These are phyloP conservation scores for Lathyrus aphaca DNA, from an alignment of 306 rosid species.

Conservation along the genomic window DNA sequence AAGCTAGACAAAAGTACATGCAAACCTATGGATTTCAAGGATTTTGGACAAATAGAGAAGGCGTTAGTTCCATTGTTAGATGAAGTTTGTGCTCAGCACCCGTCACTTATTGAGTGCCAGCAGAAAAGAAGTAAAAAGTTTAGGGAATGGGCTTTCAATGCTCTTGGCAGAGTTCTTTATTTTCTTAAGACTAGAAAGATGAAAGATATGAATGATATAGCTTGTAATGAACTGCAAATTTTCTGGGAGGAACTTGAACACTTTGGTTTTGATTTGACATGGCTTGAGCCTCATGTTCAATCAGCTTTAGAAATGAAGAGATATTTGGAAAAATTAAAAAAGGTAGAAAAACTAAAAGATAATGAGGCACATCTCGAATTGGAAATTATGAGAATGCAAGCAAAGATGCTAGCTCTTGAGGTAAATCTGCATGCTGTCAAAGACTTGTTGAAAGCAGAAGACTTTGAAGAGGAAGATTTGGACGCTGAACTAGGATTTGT, in stretches of 20 bases:
- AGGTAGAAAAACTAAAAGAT: neutral
- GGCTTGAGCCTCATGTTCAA: conserved; percentile 44
- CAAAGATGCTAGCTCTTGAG: conserved; percentile 10
- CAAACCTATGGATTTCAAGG: conserved; percentile 20
- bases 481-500: conserved; percentile 41
- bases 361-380: conserved; percentile 24
- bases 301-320: conserved; percentile 31
- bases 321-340: conserved; percentile 28
- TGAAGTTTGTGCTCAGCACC: conserved; percentile 34
- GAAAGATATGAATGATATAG: conserved; percentile 9
- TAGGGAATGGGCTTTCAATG: conserved; percentile 38
- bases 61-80: conserved; percentile 38
- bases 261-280: conserved; percentile 37
- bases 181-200: conserved; percentile 30
- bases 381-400: conserved; percentile 23
- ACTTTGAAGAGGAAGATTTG: conserved; percentile 26
- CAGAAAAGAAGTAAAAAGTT: conserved; percentile 37
- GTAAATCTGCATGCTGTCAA: conserved; percentile 2
- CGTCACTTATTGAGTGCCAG: conserved; percentile 35
- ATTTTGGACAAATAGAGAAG: conserved; percentile 22
- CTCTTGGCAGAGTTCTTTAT: conserved; percentile 40
- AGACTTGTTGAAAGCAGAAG: conserved; percentile 13
- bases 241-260: conserved; percentile 40
- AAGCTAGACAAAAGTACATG: neutral
- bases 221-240: conserved; percentile 24